Conservation (phyloP, 2,329 filamentous ascomycete species). For the Mycosphaerella sp. region DNA sequence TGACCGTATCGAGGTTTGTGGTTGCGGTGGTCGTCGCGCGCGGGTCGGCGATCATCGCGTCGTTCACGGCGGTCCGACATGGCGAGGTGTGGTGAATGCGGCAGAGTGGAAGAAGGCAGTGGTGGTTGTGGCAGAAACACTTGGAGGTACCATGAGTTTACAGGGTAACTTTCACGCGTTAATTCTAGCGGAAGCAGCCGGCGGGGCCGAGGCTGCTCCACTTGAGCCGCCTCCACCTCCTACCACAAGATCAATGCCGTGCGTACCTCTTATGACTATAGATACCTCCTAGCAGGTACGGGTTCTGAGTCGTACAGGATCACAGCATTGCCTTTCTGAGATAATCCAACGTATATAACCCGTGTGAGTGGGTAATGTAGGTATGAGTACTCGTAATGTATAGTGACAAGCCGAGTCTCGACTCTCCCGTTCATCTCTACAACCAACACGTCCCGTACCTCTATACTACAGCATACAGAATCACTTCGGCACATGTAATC, state of each 20-base stretch:
- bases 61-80: slow-evolving; percentile 24
- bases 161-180: no score
- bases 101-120: neutral
- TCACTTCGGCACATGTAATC: neutral
- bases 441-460: neutral
- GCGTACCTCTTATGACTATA: no score
- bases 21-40: slow-evolving; percentile 24
- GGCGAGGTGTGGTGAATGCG: slow-evolving; percentile 9
- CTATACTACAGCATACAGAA: neutral
- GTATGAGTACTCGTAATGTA: neutral
- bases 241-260: no score
- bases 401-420: neutral
- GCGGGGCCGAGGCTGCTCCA: no score
- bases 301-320: no score
- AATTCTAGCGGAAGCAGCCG: no score
- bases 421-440: neutral
- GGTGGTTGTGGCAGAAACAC: no score
- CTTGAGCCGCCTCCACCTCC: no score
- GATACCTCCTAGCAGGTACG: no score
- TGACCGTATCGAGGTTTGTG: slow-evolving; percentile 27
- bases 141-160: no score
- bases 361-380: neutral
- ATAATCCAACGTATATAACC: no score
- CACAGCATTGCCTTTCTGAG: no score
- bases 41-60: slow-evolving; percentile 23